Base-by-base conservation (phyloP, 192 early-diverging fungal genomes). In the Mortierella antarctica region DNA sequence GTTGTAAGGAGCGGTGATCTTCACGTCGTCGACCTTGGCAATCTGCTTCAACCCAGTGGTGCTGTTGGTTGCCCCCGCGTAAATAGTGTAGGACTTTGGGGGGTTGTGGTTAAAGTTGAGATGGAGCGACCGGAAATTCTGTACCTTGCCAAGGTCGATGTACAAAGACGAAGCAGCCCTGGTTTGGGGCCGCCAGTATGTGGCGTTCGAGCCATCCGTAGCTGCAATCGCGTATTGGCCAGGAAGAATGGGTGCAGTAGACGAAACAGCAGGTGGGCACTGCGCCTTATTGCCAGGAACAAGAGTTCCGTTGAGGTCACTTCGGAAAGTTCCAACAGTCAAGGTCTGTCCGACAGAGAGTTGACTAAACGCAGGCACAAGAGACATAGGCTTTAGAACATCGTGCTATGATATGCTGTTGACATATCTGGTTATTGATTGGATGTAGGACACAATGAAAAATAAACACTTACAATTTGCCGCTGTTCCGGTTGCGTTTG, bases 91-190 rank as follows among this genome's bases (percentile, higher is more conserved):
- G 17, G 49, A 62, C 2, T 7, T 46, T n/a, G 79, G 79, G 2
- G 79, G 79, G 71, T 70, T 82, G 18, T 68, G 47, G 49, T 82
- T 73, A 48, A 82, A 82, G 54, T 82, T 82, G 56, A 82, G 69
- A 60, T 82, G 79, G 66, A 82, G 65, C 15, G 42, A 58, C 52
- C 48, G 51, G 65, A 82, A 73, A 9, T 57, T 60, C 59, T 82
- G 70, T 12, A 20, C 14, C 18, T 55, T 63, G 15, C 78, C 78
- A 11, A 82, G 65, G 17, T 82, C 78, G 18, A 82, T 73, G 9
- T 48, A n/a, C 40, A 82, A 31, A 4, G 78, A 73, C 5, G 78
- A 58, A 4, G 78, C 21, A 4, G 78, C 46, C n/a, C 57, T 54
- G 18, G 70, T 82, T 10, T 20, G 41, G 15, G 78, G 78, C 2